Percentiles rank a stretch among this genome's conserved stretches.
Evolutionary conservation across 805 yeast species (phyloP).

Genomic region (Saturnispora zaruensis): DNA sequence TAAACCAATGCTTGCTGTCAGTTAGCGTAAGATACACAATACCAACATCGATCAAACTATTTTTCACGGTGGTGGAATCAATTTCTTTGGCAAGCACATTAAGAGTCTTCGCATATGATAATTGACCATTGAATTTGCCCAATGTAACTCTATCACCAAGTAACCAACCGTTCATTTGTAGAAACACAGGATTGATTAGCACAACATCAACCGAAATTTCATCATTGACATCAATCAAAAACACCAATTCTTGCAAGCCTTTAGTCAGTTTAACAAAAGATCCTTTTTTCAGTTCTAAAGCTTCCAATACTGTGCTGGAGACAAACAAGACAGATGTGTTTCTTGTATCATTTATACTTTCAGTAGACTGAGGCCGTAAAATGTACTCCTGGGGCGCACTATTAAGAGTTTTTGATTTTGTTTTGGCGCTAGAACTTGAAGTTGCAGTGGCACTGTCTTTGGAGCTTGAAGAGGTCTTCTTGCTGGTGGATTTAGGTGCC

Average conservation of each 20-base stretch:
- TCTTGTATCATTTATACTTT: conserved; percentile 4
- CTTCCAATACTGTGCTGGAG: conserved; percentile 18
- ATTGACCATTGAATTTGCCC: conserved; percentile 38
- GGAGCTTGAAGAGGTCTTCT: conserved; percentile 11
- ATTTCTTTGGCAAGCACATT: conserved; percentile 4
- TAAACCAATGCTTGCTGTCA: not conserved
- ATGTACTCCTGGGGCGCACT: conserved; percentile 23
- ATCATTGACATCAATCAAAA: conserved; percentile 14
- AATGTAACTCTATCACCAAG: conserved; percentile 34
- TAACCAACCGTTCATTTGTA: conserved; percentile 18
- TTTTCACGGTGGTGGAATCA: conserved; percentile 30
- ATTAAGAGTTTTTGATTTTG: conserved; percentile 10
- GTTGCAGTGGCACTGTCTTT: not conserved
- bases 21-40: conserved; percentile 46
- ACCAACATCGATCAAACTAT: conserved; percentile 45
- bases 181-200: conserved; percentile 17
- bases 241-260: conserved; percentile 17
- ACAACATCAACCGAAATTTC: conserved; percentile 25
- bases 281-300: conserved; percentile 20
- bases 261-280: conserved; percentile 21
- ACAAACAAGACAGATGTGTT: conserved; percentile 18
- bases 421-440: conserved; percentile 8
- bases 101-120: conserved; percentile 29
- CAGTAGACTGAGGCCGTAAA: conserved; percentile 19
- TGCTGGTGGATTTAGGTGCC: conserved; percentile 22